Base-by-base conservation (phyloP, 495 filamentous ascomycete genomes). In the Lasiosphaeria ovina region DNA sequence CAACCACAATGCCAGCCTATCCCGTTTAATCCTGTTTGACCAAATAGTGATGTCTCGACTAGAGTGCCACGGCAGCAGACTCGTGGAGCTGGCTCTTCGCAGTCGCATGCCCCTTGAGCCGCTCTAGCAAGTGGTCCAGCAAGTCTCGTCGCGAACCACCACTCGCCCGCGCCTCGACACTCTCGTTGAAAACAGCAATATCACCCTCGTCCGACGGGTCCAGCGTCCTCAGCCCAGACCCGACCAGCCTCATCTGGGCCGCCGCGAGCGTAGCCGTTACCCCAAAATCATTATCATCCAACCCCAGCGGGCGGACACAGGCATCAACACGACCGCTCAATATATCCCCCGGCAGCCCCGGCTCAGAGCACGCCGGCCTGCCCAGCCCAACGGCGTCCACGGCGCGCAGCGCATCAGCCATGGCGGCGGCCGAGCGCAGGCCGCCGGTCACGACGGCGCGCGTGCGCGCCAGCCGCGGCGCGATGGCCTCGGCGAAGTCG, bases 401-500 rank as follows among this genome's bases (percentile, higher is more conserved):
- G 3, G 74, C 78, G n/a, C 81, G 61, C 32, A 86, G 63, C 12
- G 83, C 85, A 35, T 81, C 72, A 35, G 84, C 81, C 85, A 89
- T 87, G 3, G 75, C 87, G n/a, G 76, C 75, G 1, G 77, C 83
- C 1, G 85, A 82, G 62, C 79, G 75, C 59, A 89, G 76, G 3
- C 86, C 85, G 14, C 87, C 87, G 3, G 86, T 89, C 55, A 89
- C 73, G 60, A 83, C 87, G 1, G 74, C 74, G 65, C 79, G 83
- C 11, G 82, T 83, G 65, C 81, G 76, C 31, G 61, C 76, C 33
- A 86, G 73, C 11, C 72, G 73, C n/a, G 81, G 83, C 8, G 78
- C 75, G 51, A 88, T 87, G 48, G 73, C 58, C 44, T 87, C 80
- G 4, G 86, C 86, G 59, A 87, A 88, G 14, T 88, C 83, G 51